These are phyloP conservation scores for Angomonas deanei DNA, from an alignment of 208 protist genomes.

Conservation along the genomic window DNA sequence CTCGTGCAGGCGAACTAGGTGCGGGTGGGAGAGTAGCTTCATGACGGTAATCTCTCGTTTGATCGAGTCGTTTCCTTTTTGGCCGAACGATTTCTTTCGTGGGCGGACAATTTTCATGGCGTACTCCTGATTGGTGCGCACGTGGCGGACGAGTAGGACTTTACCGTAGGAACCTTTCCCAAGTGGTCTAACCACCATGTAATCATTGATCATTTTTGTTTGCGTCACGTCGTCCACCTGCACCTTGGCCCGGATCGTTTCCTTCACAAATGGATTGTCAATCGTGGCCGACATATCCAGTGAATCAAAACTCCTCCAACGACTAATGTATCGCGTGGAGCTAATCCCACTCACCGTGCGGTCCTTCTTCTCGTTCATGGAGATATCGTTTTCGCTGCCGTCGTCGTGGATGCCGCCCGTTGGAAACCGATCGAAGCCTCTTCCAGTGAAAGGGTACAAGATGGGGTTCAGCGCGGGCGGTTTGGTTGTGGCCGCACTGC, in stretches of 20 bases:
- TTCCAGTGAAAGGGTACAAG: too few relatives aligned
- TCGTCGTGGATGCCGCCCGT: neutral
- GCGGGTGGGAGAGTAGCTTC: conserved; percentile 82
- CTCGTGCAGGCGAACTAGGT: conserved; percentile 85
- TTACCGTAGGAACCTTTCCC: conserved; percentile 92
- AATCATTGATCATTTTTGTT: conserved; percentile 54
- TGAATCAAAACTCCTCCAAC: conserved; percentile 1
- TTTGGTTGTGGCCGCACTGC: too few relatives aligned
- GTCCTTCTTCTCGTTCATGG: neutral
- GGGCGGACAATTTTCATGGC: conserved; percentile 60
- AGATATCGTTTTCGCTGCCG: neutral
- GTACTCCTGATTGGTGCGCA: conserved; percentile 31
- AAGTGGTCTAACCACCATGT: conserved; percentile 72
- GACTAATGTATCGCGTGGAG: neutral
- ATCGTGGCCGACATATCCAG: conserved; percentile 4
- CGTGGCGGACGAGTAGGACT: conserved; percentile 91
- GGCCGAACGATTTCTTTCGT: neutral
- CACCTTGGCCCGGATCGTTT: conserved; percentile 20
- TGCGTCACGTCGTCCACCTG: conserved; percentile 11
- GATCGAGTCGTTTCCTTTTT: conserved; percentile 9
- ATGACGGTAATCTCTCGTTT: conserved; percentile 73
- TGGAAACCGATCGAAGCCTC: too few relatives aligned
- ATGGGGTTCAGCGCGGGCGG: too few relatives aligned
- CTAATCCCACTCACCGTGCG: too few relatives aligned
- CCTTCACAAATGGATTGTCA: neutral